Conservation (phyloP, 768 basidiomycete genomes). For the Mycena maculata region DNA sequence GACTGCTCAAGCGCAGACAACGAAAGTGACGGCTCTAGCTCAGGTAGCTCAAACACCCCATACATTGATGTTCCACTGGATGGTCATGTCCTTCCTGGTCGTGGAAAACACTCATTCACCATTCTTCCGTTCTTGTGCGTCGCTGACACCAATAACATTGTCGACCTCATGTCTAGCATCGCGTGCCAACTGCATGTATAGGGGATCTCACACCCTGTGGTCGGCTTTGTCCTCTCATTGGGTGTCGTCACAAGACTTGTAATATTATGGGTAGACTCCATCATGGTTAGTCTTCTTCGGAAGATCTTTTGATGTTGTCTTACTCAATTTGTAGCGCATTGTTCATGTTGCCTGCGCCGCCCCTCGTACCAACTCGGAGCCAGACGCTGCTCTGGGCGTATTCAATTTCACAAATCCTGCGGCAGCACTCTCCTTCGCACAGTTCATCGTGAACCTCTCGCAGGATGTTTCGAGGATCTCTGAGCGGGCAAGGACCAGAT, state of each 20-base stretch:
- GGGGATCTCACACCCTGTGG: constrained; percentile 1
- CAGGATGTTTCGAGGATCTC: constrained; percentile 1
- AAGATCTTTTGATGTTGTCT: neutral
- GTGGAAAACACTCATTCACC: constrained; percentile 1
- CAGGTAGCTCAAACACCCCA: neutral
- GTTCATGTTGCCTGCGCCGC: constrained; percentile 1
- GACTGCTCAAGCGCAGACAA: neutral
- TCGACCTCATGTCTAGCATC: constrained; percentile 16
- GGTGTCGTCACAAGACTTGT: neutral
- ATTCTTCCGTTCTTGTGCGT: constrained; percentile 12
- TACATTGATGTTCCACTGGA: constrained; percentile 1
- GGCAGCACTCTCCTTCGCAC: constrained; percentile 11
- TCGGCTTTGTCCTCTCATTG: neutral
- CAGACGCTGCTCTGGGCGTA: neutral
- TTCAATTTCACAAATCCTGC: constrained; percentile 7
- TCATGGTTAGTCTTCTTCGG: constrained; percentile 7
- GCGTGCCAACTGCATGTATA: constrained; percentile 8
- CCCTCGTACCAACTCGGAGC: neutral
- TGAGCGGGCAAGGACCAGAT: neutral
- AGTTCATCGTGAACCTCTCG: constrained; percentile 10
- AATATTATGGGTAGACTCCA: constrained; percentile 7
- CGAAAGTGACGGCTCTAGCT: neutral
- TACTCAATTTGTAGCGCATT: constrained; percentile 2
- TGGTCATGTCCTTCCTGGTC: constrained; percentile 9
- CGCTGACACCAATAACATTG: constrained; percentile 12